Percentiles rank a stretch among this genome's conserved stretches.
These are phyloP conservation scores for Colletotrichum spaethianum DNA, from an alignment of 2,329 filamentous ascomycete genomes.

Conservation along the genomic window DNA sequence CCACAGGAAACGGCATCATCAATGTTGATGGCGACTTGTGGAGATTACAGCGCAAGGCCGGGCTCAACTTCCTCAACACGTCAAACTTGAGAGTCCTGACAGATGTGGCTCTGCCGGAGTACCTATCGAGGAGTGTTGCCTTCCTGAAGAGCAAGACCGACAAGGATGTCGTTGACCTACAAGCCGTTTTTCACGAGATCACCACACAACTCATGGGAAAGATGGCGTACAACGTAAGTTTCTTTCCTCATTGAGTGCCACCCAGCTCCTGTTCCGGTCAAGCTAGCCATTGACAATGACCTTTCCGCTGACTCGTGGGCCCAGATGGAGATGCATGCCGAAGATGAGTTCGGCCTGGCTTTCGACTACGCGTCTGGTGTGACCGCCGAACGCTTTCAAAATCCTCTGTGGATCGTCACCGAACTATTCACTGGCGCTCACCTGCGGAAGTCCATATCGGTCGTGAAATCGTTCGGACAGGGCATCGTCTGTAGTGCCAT, in stretches of 20 bases:
- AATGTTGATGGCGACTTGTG: conserved; percentile 76
- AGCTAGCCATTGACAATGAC: neutral
- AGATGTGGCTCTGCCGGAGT: conserved; percentile 69
- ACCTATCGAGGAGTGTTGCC: conserved; percentile 60
- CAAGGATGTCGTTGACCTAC: conserved; percentile 63
- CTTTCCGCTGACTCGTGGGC: neutral
- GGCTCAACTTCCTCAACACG: conserved; percentile 70
- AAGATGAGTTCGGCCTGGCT: conserved; percentile 71
- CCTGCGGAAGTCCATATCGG: conserved; percentile 64
- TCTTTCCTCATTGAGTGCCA: neutral
- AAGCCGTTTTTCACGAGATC: conserved; percentile 73
- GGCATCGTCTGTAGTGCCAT: conserved; percentile 70
- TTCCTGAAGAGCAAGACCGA: conserved; percentile 52
- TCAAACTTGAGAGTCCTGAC: conserved; percentile 71
- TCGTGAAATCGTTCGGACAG: conserved; percentile 69
- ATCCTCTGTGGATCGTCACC: conserved; percentile 73
- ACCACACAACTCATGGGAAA: conserved; percentile 77
- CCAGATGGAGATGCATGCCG: conserved; percentile 75
- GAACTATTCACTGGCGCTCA: conserved; percentile 65
- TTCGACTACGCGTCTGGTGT: conserved; percentile 75
- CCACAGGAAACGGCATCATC: conserved; percentile 72
- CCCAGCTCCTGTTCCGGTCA: neutral
- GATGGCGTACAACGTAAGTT: conserved; percentile 72
- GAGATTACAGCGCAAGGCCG: conserved; percentile 74
- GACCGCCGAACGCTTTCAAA: conserved; percentile 75